phyloP scores from a whole-genome alignment of 2,329 filamentous ascomycete genomes.

The Colletotrichum sojae region DNA sequence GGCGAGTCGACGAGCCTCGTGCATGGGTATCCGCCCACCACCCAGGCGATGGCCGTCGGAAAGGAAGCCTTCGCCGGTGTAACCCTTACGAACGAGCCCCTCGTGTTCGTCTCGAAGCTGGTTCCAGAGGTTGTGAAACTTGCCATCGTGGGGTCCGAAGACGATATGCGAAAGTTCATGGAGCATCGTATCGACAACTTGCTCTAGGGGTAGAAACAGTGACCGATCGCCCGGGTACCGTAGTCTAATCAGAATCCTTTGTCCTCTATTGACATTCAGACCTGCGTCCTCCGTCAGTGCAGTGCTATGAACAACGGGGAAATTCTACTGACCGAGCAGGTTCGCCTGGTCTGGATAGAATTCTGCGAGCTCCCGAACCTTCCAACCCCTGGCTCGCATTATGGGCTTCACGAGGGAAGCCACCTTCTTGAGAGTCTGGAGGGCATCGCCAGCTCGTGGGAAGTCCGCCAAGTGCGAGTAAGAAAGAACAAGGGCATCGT shows the following conservation, averaged over 20 bases:
- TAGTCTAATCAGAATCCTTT: slow-evolving; percentile 86
- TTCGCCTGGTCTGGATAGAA: slow-evolving; percentile 84
- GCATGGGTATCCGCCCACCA: slow-evolving; percentile 72
- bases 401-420: slow-evolving; percentile 94
- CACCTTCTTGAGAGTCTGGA: slow-evolving; percentile 80
- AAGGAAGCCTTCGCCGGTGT: slow-evolving; percentile 91
- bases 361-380: slow-evolving; percentile 83
- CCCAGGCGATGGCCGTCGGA: slow-evolving; percentile 82
- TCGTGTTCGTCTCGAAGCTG: slow-evolving; percentile 90
- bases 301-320: too few relatives aligned
- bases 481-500: slow-evolving; percentile 61
- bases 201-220: slow-evolving; percentile 85
- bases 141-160: slow-evolving; percentile 84
- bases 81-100: slow-evolving; percentile 82
- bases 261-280: slow-evolving; percentile 82
- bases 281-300: slow-evolving; percentile 57
- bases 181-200: slow-evolving; percentile 90
- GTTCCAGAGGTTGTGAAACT: slow-evolving; percentile 91
- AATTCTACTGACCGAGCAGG: slow-evolving; percentile 71
- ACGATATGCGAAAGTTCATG: slow-evolving; percentile 94
- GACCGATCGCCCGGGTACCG: slow-evolving; percentile 81
- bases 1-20: slow-evolving; percentile 82
- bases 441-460: slow-evolving; percentile 63
- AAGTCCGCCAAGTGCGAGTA: slow-evolving; percentile 65
- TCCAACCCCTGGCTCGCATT: slow-evolving; percentile 90